Base-by-base conservation (phyloP, 2,329 filamentous ascomycete species). In the Sporothrix protearum region DNA sequence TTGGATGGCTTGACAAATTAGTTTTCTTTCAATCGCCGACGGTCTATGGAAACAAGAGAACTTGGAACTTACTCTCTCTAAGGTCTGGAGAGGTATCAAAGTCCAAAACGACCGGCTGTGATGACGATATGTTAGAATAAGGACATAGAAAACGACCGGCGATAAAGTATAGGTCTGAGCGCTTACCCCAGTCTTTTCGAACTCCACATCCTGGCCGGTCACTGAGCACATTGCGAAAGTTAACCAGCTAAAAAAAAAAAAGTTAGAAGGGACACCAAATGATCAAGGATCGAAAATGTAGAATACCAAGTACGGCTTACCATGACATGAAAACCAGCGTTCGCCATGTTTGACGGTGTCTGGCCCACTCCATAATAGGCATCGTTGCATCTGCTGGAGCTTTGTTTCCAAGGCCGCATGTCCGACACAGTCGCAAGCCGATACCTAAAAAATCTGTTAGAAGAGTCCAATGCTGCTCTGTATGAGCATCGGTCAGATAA, bases 161-260 rank as follows among this genome's bases (percentile, higher is more conserved):
- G 12, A 14, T 3, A 14, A 19, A 0, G 19, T 9, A 9, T 25
- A 1, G 12, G 28, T 12, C 36, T 12, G 42, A 6, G 51, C 0
- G 74, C 73, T 61, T 49, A 77, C 77, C 3, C 74, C 70, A 2
- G 53, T 47, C 9, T 53, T 73, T 9, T 74, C 68, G 33, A 76
- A 76, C 7, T 76, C 72, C 1, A 75, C 71, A 12, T 78, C 75
- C 14, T 74, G 75, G 2, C 77, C 77, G 0, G 77, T 76, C 0
- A 78, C 73, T 30, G 79, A 79, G 28, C 77, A 77, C 7, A 79
- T 71, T 0, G 78, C 78, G 1, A 76, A 77, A 1, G 77, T 76
- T 2, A 80, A 72, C 78, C 78, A 80, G 69, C 78, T 79, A 19
- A 2, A 9, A 39, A 49, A 9, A 39, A 49, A 42, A 71, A 39